Evolutionary conservation across 73 alveolate species (phyloP).

Genomic region (Paramecium primaurelia): DNA sequence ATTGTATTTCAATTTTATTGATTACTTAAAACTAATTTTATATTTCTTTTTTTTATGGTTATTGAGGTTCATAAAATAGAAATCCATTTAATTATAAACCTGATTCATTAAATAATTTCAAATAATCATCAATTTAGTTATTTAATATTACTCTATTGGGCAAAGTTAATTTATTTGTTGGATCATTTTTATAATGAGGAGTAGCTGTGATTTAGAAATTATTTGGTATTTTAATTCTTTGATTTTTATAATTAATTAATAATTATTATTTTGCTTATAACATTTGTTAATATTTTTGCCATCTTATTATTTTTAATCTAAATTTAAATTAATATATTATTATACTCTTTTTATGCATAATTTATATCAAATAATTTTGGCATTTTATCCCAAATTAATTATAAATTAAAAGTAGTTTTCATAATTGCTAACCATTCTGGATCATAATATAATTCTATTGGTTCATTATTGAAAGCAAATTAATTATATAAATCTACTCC

Average conservation of each 20-base stretch:
- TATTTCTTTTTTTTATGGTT: neutral
- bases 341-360: neutral
- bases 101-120: neutral
- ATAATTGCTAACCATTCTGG: slow-evolving; percentile 71
- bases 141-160: neutral
- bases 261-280: neutral
- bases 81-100: slow-evolving; percentile 39
- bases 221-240: neutral
- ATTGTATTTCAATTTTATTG: neutral
- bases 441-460: slow-evolving; percentile 47
- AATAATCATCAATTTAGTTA: slow-evolving; percentile 32
- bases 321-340: neutral
- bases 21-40: neutral
- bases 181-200: neutral
- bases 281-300: neutral
- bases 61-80: neutral
- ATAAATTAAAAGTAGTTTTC: slow-evolving; percentile 44
- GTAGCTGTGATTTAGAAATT: slow-evolving; percentile 53
- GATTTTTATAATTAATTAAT: neutral
- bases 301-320: neutral
- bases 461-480: neutral
- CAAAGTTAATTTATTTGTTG: neutral
- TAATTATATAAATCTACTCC: neutral
- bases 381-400: slow-evolving; percentile 22
- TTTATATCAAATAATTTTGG: neutral